A percentile compares a stretch with the other conserved stretches of the same genome.
phyloP scores from a whole-genome alignment of 331 rosid species.

The Prunus yedoensis region DNA sequence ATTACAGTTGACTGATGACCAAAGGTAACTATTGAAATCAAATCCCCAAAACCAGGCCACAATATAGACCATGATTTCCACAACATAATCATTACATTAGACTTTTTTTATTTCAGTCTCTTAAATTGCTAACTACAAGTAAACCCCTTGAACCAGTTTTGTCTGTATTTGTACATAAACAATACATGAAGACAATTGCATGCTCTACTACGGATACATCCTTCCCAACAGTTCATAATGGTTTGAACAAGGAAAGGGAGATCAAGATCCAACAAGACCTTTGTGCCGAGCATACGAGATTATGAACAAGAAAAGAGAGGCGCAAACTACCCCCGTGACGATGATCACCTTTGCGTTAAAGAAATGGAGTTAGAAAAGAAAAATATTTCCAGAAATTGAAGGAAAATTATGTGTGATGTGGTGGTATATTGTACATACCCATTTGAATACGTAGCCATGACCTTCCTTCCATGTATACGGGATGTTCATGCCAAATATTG shows the following conservation, averaged over 20 bases:
- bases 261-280: slow-evolving; percentile 88
- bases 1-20: background rate
- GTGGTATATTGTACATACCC: slow-evolving; percentile 47
- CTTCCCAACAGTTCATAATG: background rate
- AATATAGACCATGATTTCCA: no score
- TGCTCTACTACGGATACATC: background rate
- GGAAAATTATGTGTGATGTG: background rate
- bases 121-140: slow-evolving; percentile 4
- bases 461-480: slow-evolving; percentile 62
- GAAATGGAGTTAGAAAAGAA: background rate
- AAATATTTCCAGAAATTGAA: background rate
- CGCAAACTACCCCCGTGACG: slow-evolving; percentile 51
- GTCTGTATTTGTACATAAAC: slow-evolving; percentile 5
- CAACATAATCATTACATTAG: background rate
- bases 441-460: slow-evolving; percentile 68
- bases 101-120: background rate
- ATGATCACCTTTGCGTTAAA: slow-evolving; percentile 59
- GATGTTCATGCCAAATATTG: slow-evolving; percentile 90
- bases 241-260: background rate
- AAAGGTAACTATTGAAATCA: no score
- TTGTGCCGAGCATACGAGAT: slow-evolving; percentile 79
- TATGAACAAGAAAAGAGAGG: slow-evolving; percentile 52
- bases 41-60: no score
- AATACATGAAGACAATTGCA: background rate
- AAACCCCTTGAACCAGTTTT: background rate